Evolutionary conservation across 371 early-diverging fungal genomes (phyloP), one percentile per base, ranked within the genome.

Genomic region (Zychaea mexicana): DNA sequence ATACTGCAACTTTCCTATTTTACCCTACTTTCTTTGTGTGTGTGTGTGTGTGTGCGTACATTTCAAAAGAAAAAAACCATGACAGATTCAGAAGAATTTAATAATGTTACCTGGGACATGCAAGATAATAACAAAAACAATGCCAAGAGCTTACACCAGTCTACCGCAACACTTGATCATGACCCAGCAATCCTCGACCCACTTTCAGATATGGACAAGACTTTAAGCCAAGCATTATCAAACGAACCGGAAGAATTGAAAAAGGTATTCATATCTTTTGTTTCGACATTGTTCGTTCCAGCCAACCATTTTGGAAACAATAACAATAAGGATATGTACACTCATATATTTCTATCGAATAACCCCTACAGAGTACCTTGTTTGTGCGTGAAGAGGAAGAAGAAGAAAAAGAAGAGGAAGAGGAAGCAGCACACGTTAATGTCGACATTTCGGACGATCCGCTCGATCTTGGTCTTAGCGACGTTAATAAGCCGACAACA

Each of bases 71-170:
- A 49, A 22, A 24, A 5, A 36, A 42, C 52, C 32, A 74, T 70
- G 72, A 57, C 63, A 8, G 66, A 73, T 7, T 53, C 70, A 47
- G 72, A 77, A 49, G 72, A 77, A 38, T 73, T 72, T 28, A 67
- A 61, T 52, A 69, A 71, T 52, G 73, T 74, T 24, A 65, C 69
- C 24, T 81, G 81, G 81, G 76, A 78, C 32, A 62, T 68, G 26
- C 72, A 57, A 31, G 57, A 58, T 56, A 52, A 31, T 3, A 30
- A 31, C 27, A 47, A 62, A 19, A 27, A 39, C 22, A 17, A 39
- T 22, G 13, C 39, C 21, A 33, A 36, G 2, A 22, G 17, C 8
- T n/a, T 53, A 27, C 53, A 26, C 3, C 38, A 49, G n/a, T 49
- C 49, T 6, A 19, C 45, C 12, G n/a, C 42, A 30, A 17, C 27